These are phyloP conservation scores for Sporothrix dimorphospora DNA, from an alignment of 2,329 filamentous ascomycete species.

Conservation along the genomic window DNA sequence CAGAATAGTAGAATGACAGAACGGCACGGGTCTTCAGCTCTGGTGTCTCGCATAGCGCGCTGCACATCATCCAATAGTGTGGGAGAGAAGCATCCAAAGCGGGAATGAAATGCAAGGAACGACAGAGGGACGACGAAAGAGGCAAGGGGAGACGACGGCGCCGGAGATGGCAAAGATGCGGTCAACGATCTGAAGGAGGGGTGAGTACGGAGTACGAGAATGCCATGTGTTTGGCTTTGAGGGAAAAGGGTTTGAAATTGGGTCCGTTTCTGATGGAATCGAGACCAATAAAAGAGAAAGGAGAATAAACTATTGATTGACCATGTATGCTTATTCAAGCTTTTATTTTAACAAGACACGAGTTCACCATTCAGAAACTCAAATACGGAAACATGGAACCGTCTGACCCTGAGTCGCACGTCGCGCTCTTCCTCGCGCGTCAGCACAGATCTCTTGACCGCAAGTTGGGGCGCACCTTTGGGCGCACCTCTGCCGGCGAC, in stretches of 20 bases:
- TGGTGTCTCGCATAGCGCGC: constrained; percentile 5
- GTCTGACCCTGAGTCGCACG: no score
- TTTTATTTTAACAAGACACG: no score
- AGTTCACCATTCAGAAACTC: no score
- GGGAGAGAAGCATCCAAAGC: neutral
- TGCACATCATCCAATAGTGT: neutral
- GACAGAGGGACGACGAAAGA: neutral
- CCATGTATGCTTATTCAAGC: no score
- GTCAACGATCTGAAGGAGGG: constrained; percentile 4
- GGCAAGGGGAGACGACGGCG: neutral
- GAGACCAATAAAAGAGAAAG: no score
- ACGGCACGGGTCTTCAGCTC: neutral
- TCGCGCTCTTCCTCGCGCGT: neutral
- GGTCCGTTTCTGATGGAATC: no score
- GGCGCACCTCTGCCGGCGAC: neutral
- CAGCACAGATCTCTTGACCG: constrained; percentile 21
- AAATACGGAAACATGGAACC: no score
- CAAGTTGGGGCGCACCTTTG: constrained; percentile 8
- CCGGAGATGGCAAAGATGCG: neutral
- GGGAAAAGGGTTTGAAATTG: neutral
- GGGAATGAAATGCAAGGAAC: constrained; percentile 6
- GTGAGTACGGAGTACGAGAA: neutral
- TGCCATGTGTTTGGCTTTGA: neutral
- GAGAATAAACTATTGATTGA: no score
- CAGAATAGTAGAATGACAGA: no score